Evolutionary conservation across 306 rosid species (phyloP).

Genomic region (Lupinus albus): DNA sequence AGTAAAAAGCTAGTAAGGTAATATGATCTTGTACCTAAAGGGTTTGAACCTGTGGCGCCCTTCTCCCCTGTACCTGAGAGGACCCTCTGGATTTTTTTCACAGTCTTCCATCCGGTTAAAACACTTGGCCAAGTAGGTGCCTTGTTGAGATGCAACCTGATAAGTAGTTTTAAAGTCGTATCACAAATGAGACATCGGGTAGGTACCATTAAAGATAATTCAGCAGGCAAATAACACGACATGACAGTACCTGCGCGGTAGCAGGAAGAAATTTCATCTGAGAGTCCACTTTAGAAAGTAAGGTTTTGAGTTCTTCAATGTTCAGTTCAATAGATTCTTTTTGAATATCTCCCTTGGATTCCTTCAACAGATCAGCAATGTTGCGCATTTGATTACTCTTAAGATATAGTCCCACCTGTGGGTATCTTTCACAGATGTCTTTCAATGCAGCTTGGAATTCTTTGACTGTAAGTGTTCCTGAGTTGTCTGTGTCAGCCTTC

Average conservation of each 20-base stretch:
- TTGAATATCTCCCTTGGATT: conserved; percentile 58
- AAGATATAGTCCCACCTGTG: conserved; percentile 84
- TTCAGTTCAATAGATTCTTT: conserved; percentile 68
- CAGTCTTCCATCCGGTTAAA: conserved; percentile 83
- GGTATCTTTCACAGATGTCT: conserved; percentile 93
- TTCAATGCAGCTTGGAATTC: conserved; percentile 69
- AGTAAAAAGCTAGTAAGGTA: conserved; percentile 6
- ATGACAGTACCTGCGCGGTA: conserved; percentile 76
- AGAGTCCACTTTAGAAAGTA: conserved; percentile 87
- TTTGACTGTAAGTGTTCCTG: conserved; percentile 84
- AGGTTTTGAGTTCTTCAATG: conserved; percentile 74
- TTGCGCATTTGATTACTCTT: conserved; percentile 70
- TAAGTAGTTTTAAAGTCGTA: conserved; percentile 38
- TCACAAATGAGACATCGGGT: neutral
- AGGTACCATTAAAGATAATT: conserved; percentile 11
- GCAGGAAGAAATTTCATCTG: conserved; percentile 95
- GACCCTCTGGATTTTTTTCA: conserved; percentile 88
- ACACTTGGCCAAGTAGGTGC: conserved; percentile 79
- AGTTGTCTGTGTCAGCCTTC: conserved; percentile 87
- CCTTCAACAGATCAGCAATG: conserved; percentile 73
- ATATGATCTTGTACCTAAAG: conserved; percentile 62
- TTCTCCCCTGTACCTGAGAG: conserved; percentile 82
- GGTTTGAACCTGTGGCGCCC: conserved; percentile 96
- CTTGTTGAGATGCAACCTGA: conserved; percentile 98
- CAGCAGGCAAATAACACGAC: conserved; percentile 16